A percentile compares a stretch with the other conserved stretches of the same genome.
phyloP scores from a whole-genome alignment of 306 rosid species.

The Castanopsis chinensis region DNA sequence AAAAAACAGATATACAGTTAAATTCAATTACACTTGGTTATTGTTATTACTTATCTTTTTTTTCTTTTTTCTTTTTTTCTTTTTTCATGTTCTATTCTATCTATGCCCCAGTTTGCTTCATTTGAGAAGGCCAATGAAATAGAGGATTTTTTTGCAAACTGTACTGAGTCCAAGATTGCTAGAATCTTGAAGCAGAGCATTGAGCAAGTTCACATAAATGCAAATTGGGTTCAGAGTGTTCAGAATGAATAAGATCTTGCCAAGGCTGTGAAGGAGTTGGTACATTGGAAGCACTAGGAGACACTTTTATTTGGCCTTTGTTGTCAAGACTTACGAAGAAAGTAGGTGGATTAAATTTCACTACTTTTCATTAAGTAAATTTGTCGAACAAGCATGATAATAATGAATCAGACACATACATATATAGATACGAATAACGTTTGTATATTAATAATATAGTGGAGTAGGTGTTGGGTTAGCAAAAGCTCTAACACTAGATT shows the following conservation, averaged over 20 bases:
- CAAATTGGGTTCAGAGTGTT: conserved; percentile 70
- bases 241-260: conserved; percentile 51
- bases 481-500: too few relatives aligned
- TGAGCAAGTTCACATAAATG: conserved; percentile 69
- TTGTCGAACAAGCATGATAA: not conserved
- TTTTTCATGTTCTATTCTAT: not conserved
- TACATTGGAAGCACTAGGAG: too few relatives aligned
- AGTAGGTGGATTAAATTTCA: not conserved
- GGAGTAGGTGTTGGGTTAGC: too few relatives aligned
- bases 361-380: not conserved
- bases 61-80: not conserved
- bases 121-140: conserved; percentile 73
- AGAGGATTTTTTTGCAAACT: conserved; percentile 75
- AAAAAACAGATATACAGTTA: not conserved
- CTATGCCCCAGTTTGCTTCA: conserved; percentile 69
- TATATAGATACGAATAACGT: too few relatives aligned
- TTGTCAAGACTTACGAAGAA: too few relatives aligned
- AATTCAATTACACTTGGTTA: not conserved
- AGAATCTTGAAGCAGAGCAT: conserved; percentile 96
- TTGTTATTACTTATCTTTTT: not conserved
- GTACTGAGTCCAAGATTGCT: conserved; percentile 39
- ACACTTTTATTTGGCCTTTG: too few relatives aligned
- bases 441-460: not conserved
- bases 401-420: too few relatives aligned
- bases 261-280: conserved; percentile 50